A percentile compares a stretch with the other conserved stretches of the same genome.
Conservation (phyloP, 164 flowering plant species). For the Berberis thunbergii region DNA sequence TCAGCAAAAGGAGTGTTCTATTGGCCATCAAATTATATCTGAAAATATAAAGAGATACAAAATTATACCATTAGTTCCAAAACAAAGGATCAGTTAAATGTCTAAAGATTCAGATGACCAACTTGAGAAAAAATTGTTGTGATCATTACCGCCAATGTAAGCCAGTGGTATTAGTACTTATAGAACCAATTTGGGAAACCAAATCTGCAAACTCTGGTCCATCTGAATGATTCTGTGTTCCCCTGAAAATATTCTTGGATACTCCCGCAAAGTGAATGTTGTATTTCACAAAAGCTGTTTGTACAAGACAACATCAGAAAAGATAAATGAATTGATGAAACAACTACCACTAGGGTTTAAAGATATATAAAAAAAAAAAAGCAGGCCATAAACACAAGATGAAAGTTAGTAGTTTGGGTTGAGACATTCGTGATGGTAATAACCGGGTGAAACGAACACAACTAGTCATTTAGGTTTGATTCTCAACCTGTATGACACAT, state of each 20-base stretch:
- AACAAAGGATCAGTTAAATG: neutral
- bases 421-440: too few species aligned
- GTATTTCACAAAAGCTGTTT: slow-evolving; percentile 85
- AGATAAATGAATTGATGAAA: neutral
- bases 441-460: too few species aligned
- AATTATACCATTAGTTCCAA: neutral
- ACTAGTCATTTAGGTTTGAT: too few species aligned
- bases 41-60: slow-evolving; percentile 13
- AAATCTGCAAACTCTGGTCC: slow-evolving; percentile 50
- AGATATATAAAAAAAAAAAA: neutral
- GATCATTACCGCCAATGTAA: slow-evolving; percentile 86
- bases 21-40: slow-evolving; percentile 99
- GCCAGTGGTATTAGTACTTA: slow-evolving; percentile 69
- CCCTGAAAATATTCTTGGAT: slow-evolving; percentile 53
- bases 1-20: slow-evolving; percentile 73
- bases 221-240: slow-evolving; percentile 17
- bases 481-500: too few species aligned
- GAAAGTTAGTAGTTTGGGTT: too few species aligned
- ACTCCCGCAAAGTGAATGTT: slow-evolving; percentile 88
- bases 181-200: slow-evolving; percentile 76
- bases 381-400: too few species aligned
- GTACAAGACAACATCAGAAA: slow-evolving; percentile 6
- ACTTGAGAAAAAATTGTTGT: neutral
- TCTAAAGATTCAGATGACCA: neutral
- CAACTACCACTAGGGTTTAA: too few species aligned